These are phyloP conservation scores for Obba rivulosa DNA, from an alignment of 768 basidiomycete genomes.

Conservation along the genomic window DNA sequence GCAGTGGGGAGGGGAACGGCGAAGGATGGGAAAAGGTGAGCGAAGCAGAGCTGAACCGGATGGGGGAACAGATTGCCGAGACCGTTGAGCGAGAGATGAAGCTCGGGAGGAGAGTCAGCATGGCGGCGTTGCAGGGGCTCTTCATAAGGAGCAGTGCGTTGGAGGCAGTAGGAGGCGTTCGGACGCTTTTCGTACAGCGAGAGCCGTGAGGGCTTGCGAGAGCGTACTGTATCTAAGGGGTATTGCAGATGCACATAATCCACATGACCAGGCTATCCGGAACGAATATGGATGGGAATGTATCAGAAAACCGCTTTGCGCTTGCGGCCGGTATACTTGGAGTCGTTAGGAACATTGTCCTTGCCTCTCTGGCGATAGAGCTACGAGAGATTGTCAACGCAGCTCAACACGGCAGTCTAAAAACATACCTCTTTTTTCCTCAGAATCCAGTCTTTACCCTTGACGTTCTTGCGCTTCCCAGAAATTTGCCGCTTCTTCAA, in stretches of 20 bases:
- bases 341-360: slow-evolving; percentile 77
- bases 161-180: slow-evolving; percentile 49
- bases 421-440: slow-evolving; percentile 90
- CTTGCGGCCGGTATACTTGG: slow-evolving; percentile 90
- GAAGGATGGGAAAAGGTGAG: slow-evolving; percentile 26
- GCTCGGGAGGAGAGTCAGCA: slow-evolving; percentile 66
- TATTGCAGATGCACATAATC: slow-evolving; percentile 11
- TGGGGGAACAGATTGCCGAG: slow-evolving; percentile 49
- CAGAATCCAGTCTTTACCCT: slow-evolving; percentile 88
- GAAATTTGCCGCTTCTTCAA: slow-evolving; percentile 50
- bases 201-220: neutral
- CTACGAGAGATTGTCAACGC: slow-evolving; percentile 30
- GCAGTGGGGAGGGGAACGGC: slow-evolving; percentile 31
- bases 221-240: neutral
- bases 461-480: slow-evolving; percentile 66
- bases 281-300: neutral
- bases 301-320: slow-evolving; percentile 67
- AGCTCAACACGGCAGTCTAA: neutral
- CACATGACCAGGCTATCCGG: slow-evolving; percentile 1
- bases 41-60: slow-evolving; percentile 33
- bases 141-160: slow-evolving; percentile 75
- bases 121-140: slow-evolving; percentile 93
- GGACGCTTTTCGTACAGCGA: slow-evolving; percentile 27
- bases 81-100: slow-evolving; percentile 50
- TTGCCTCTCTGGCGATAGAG: slow-evolving; percentile 83